Base-by-base conservation (phyloP, 176 grass and related monocot species). In the Coix lacrymajobi region DNA sequence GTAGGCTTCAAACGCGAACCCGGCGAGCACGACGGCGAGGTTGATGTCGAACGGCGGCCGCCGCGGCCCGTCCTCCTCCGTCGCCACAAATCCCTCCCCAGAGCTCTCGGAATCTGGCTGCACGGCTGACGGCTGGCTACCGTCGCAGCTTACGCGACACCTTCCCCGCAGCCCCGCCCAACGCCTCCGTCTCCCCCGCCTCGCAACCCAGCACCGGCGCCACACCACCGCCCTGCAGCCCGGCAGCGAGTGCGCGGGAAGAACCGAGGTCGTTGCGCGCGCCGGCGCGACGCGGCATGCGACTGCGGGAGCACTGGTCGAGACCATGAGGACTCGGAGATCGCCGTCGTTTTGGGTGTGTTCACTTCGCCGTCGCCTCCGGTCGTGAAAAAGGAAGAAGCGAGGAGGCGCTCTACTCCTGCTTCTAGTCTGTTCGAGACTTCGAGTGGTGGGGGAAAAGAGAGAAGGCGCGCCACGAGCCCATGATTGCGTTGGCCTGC, bases 1-100 rank as follows among this genome's bases (percentile, higher is more conserved):
- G 73, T 98, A 98, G 26, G 92, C 79, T 62, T 98, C 96, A 75
- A 98, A 98, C 13, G 96, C 91, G 61, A 98, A 98, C 69, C 92
- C 92, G 20, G 96, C 96, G 77, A 98, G 89, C 69, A 97, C 88
- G 62, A 93, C 86, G 44, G 94, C 88, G 9, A 97, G 88, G 73
- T 98, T 95, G 74, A 95, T 80, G 86, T 98, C 92, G 75, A 98
- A 98, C 46, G 85, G 85, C 37, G 79, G 89, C 33, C 89, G 79
- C 82, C 43, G 60, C 75, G 54, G 52, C 67, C 80, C 70, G 49
- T 58, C 92, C 39, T 78, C 92, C 52, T 46, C 62, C 31, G 13
- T 62, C 15, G 13, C 68, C 15, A 29, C 43, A 16, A 80, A 54
- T n/a, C 58, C 68, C 67, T 63, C 61, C 3, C 33, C 43, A 14